A percentile compares a stretch with the other conserved stretches of the same genome.
Conservation (phyloP, 768 basidiomycete genomes). For the Agrocybe praecox region DNA sequence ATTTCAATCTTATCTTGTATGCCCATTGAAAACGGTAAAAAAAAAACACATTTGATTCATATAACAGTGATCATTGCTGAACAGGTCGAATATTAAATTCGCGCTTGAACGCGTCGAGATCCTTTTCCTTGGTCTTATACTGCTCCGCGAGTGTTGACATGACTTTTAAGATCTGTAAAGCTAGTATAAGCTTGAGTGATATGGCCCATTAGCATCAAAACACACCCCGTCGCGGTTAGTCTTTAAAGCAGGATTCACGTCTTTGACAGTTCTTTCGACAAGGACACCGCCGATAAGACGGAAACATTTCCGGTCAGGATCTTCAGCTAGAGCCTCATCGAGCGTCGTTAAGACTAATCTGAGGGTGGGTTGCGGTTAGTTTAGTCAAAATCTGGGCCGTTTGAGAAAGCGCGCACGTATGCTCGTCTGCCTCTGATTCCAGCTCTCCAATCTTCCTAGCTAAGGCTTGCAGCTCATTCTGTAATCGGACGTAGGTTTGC, state of each 20-base stretch:
- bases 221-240: constrained; percentile 89
- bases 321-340: constrained; percentile 76
- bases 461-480: constrained; percentile 89
- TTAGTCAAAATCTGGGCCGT: background rate
- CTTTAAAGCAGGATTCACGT: constrained; percentile 88
- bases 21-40: no score
- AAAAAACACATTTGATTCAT: no score
- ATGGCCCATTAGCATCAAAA: constrained; percentile 14
- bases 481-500: constrained; percentile 76
- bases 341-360: constrained; percentile 91
- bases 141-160: constrained; percentile 78
- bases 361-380: constrained; percentile 3
- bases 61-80: constrained; percentile 12
- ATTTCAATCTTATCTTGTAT: no score
- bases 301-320: constrained; percentile 94
- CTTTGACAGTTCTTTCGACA: constrained; percentile 94
- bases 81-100: constrained; percentile 77
- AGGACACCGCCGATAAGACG: constrained; percentile 94
- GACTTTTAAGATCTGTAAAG: constrained; percentile 76
- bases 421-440: constrained; percentile 95
- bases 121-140: constrained; percentile 87
- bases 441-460: constrained; percentile 96
- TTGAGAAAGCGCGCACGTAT: constrained; percentile 59
- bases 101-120: constrained; percentile 77
- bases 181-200: constrained; percentile 12